Conservation (phyloP, 352 stramenopile species). For the Phytophthora lateralis region DNA sequence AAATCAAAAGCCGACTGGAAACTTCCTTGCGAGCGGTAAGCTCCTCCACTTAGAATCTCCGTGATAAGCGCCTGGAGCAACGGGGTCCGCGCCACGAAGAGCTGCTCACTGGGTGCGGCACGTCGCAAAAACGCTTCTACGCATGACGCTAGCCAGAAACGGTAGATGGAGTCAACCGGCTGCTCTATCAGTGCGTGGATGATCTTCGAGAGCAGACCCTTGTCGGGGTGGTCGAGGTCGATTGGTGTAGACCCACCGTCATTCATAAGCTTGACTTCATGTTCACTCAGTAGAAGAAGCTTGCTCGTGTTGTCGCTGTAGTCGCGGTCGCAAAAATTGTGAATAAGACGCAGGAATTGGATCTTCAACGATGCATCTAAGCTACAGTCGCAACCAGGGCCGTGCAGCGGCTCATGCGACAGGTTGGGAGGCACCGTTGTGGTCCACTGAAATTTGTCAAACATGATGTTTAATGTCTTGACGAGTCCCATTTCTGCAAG, state of each 20-base stretch:
- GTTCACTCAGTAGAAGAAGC: slow-evolving; percentile 75
- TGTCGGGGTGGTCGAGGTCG: slow-evolving; percentile 68
- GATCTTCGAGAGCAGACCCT: slow-evolving; percentile 92
- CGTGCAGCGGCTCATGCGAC: slow-evolving; percentile 67
- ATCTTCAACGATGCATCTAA: slow-evolving; percentile 95
- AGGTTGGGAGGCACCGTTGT: slow-evolving; percentile 43
- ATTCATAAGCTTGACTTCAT: slow-evolving; percentile 64
- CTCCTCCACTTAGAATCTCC: slow-evolving; percentile 85
- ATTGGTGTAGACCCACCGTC: slow-evolving; percentile 51
- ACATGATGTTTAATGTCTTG: slow-evolving; percentile 93
- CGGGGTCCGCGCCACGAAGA: slow-evolving; percentile 91
- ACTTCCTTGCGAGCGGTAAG: slow-evolving; percentile 88
- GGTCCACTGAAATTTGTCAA: slow-evolving; percentile 93
- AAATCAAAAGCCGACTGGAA: slow-evolving; percentile 97
- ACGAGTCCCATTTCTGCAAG: slow-evolving; percentile 91
- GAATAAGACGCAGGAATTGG: slow-evolving; percentile 95
- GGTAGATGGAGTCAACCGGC: slow-evolving; percentile 93
- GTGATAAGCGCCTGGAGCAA: slow-evolving; percentile 88
- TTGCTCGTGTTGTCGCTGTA: slow-evolving; percentile 87
- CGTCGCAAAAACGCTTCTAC: slow-evolving; percentile 95
- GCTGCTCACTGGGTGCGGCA: slow-evolving; percentile 81
- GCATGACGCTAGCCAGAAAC: slow-evolving; percentile 97
- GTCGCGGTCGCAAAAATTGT: slow-evolving; percentile 97
- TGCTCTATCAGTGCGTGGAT: slow-evolving; percentile 91
- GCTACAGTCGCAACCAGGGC: slow-evolving; percentile 93